These are phyloP conservation scores for Sistotremastrum niveocremeum DNA, from an alignment of 768 basidiomycete genomes.

Conservation along the genomic window DNA sequence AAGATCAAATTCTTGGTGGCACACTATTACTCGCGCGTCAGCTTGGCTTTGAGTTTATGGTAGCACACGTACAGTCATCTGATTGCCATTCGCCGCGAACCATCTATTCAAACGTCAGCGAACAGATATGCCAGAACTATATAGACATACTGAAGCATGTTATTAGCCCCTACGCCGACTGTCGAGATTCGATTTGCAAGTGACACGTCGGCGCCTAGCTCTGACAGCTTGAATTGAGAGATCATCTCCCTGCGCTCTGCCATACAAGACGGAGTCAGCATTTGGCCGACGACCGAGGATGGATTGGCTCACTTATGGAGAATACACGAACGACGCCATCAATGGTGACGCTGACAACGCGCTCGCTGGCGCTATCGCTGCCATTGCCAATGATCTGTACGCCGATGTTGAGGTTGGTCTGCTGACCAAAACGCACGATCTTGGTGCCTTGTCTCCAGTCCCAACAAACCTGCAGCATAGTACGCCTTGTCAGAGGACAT, in stretches of 20 bases:
- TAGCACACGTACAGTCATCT: conserved; percentile 60
- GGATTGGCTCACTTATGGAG: conserved; percentile 57
- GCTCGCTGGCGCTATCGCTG: conserved; percentile 37
- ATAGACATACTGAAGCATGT: conserved; percentile 63
- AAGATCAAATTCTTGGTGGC: conserved; percentile 80
- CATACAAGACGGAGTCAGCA: conserved; percentile 14
- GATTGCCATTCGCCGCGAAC: conserved; percentile 83
- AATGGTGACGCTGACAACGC: conserved; percentile 83
- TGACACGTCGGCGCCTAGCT: conserved; percentile 58
- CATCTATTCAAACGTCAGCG: conserved; percentile 30
- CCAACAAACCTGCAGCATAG: conserved; percentile 58
- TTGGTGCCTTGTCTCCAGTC: conserved; percentile 84
- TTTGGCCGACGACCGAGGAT: neutral
- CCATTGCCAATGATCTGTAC: conserved; percentile 63
- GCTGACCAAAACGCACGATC: conserved; percentile 83
- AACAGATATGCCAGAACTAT: neutral
- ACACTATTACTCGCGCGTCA: conserved; percentile 34
- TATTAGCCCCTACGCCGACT: conserved; percentile 73
- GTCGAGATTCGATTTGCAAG: conserved; percentile 51
- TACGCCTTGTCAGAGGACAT: too few relatives aligned
- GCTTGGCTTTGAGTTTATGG: neutral
- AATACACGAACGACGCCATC: conserved; percentile 86
- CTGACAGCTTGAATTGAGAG: conserved; percentile 78
- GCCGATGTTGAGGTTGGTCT: conserved; percentile 84
- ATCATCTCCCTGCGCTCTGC: conserved; percentile 72